phyloP scores from a whole-genome alignment of 176 grass and related monocot species.

The Aegilops tauschii region DNA sequence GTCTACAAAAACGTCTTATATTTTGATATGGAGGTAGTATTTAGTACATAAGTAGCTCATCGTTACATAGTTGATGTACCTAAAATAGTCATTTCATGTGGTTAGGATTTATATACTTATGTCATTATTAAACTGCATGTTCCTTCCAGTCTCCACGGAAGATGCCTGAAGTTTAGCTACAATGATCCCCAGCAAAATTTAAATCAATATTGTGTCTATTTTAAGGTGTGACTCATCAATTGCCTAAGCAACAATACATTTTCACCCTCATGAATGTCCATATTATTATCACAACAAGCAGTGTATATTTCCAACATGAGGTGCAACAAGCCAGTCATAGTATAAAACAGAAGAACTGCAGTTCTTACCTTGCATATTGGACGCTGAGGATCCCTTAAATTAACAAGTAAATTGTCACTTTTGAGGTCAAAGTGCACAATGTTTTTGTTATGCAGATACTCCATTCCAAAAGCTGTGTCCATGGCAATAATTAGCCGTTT shows the following conservation, averaged over 20 bases:
- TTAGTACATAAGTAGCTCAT: not conserved
- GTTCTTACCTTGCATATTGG: conserved; percentile 97
- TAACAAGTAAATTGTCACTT: conserved; percentile 99
- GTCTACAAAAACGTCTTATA: no score
- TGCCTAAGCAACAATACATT: not conserved
- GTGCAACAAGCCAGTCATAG: not conserved
- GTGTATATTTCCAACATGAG: not conserved
- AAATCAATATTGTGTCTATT: not conserved
- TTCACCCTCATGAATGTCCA: not conserved
- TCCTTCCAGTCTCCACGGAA: not conserved
- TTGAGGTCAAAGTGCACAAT: conserved; percentile 98
- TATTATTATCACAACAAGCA: not conserved
- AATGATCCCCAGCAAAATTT: not conserved
- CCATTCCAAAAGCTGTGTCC: conserved; percentile 99
- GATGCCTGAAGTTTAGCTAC: not conserved
- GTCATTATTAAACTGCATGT: not conserved
- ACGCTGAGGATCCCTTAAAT: conserved; percentile 92
- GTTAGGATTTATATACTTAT: not conserved
- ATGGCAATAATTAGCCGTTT: conserved; percentile 89
- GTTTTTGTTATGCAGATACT: conserved; percentile 95
- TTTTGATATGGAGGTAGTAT: not conserved
- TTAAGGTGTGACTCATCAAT: not conserved
- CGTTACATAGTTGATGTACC: not conserved
- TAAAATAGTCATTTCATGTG: not conserved
- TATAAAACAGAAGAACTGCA: not conserved